Percentiles rank a stretch among this genome's conserved stretches.
Conservation (phyloP, 805 yeast species). For the Candida chilensis region DNA sequence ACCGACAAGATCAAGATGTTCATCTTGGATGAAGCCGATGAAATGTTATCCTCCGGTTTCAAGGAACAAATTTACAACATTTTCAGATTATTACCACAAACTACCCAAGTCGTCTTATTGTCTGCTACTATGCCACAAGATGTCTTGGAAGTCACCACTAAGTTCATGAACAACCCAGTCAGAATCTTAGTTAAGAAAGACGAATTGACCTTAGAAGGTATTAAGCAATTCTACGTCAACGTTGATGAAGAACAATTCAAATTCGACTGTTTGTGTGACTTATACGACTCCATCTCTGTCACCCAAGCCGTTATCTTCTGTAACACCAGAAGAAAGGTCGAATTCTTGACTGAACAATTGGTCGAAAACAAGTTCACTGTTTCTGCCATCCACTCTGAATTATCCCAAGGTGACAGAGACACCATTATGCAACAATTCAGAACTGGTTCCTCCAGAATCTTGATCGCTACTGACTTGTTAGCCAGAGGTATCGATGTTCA, state of each 20-base stretch:
- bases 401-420: conserved; percentile 92
- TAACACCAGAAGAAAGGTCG: conserved; percentile 92
- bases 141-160: conserved; percentile 82
- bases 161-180: conserved; percentile 92
- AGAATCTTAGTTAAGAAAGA: conserved; percentile 92
- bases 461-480: conserved; percentile 91
- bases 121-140: conserved; percentile 93
- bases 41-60: conserved; percentile 88
- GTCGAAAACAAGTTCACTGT: conserved; percentile 80
- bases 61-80: conserved; percentile 94
- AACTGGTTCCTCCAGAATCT: conserved; percentile 85
- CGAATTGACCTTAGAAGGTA: conserved; percentile 92
- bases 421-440: conserved; percentile 93
- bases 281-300: conserved; percentile 90
- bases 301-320: conserved; percentile 98
- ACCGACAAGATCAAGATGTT: conserved; percentile 87
- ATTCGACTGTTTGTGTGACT: conserved; percentile 88
- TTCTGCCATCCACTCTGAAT: conserved; percentile 92
- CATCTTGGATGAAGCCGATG: conserved; percentile 97
- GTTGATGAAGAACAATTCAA: conserved; percentile 93
- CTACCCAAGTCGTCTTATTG: conserved; percentile 90
- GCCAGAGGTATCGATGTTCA: conserved; percentile 98
- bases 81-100: conserved; percentile 77
- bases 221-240: conserved; percentile 84
- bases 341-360: conserved; percentile 72